Conservation (phyloP, 1,284 basidiomycete species). For the Puccinia novopanici region DNA sequence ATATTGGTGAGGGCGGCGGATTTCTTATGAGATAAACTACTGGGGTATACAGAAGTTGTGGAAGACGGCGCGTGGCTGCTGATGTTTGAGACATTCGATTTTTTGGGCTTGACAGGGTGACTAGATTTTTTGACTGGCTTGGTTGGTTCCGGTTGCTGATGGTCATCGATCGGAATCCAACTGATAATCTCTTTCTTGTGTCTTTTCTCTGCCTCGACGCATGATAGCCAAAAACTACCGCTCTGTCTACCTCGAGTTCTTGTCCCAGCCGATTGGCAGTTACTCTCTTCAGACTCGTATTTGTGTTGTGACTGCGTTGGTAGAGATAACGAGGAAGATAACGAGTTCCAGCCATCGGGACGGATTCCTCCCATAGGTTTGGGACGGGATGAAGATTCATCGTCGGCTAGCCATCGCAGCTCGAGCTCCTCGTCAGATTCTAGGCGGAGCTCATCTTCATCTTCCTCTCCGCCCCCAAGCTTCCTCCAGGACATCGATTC, state of each 20-base stretch:
- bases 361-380: constrained; percentile 51
- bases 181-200: constrained; percentile 78
- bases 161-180: constrained; percentile 63
- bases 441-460: constrained; percentile 89
- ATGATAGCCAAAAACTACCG: constrained; percentile 68
- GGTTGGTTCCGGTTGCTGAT: background rate
- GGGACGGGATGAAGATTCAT: constrained; percentile 54
- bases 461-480: constrained; percentile 68
- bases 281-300: constrained; percentile 59
- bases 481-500: constrained; percentile 85
- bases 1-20: background rate
- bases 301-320: constrained; percentile 58
- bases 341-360: constrained; percentile 60
- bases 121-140: constrained; percentile 2
- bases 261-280: background rate
- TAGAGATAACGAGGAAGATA: constrained; percentile 15
- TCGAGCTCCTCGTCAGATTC: constrained; percentile 64
- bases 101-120: constrained; percentile 1
- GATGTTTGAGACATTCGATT: constrained; percentile 4
- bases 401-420: constrained; percentile 69
- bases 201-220: constrained; percentile 73
- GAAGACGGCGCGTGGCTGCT: constrained; percentile 4
- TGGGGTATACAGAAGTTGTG: background rate
- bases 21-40: background rate
- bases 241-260: constrained; percentile 66